Percentiles rank a stretch among this genome's conserved stretches.
These are phyloP conservation scores for Metarhizium guizhouense DNA, from an alignment of 2,329 filamentous ascomycete species.

Conservation along the genomic window DNA sequence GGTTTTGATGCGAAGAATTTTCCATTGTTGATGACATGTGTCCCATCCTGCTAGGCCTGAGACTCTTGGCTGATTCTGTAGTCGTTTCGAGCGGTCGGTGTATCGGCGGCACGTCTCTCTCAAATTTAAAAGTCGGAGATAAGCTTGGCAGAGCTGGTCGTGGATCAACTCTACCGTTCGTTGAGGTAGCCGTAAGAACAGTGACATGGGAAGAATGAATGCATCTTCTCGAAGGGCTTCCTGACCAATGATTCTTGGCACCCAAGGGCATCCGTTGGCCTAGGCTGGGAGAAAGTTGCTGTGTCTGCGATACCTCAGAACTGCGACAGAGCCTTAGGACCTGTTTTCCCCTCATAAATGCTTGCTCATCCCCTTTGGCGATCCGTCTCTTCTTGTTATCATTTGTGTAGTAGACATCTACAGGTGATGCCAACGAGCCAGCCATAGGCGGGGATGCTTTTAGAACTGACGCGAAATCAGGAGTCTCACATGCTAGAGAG, in stretches of 20 bases:
- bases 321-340: constrained; percentile 38
- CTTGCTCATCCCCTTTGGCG: constrained; percentile 31
- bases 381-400: constrained; percentile 39
- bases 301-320: constrained; percentile 20
- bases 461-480: background rate
- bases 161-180: constrained; percentile 25
- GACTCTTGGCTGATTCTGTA: background rate
- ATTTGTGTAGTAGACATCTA: constrained; percentile 41
- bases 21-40: background rate
- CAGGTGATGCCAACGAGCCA: constrained; percentile 25
- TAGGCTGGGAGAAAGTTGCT: constrained; percentile 26
- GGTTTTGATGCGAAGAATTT: constrained; percentile 20
- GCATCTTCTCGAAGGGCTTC: constrained; percentile 18
- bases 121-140: constrained; percentile 26
- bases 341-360: constrained; percentile 30
- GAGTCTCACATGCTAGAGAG: background rate
- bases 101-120: constrained; percentile 23
- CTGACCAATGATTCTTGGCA: constrained; percentile 15
- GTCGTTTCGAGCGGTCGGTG: constrained; percentile 18
- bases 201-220: constrained; percentile 18
- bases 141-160: constrained; percentile 32
- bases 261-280: constrained; percentile 12
- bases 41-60: background rate
- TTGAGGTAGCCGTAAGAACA: constrained; percentile 20
- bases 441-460: background rate